Conservation (phyloP, 1,284 basidiomycete genomes). For the Ceratobasidium sp. region DNA sequence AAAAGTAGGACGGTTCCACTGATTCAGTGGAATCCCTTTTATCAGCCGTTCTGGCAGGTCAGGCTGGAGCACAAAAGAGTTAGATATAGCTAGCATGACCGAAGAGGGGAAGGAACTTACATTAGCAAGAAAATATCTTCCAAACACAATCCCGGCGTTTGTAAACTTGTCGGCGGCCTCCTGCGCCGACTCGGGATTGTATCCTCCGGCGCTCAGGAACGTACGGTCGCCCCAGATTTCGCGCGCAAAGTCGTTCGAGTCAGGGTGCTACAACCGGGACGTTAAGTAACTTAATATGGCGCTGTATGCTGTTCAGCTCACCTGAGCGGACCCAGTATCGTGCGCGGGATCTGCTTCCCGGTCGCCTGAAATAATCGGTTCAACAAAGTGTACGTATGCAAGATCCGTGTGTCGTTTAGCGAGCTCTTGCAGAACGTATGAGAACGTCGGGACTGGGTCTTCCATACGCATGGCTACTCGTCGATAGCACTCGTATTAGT, state of each 20-base stretch:
- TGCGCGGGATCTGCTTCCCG: conserved; percentile 51
- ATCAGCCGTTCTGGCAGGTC: conserved; percentile 59
- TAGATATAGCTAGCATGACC: not conserved
- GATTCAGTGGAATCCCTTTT: conserved; percentile 54
- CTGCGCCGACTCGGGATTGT: conserved; percentile 52
- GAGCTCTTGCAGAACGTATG: conserved; percentile 57
- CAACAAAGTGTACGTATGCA: conserved; percentile 71
- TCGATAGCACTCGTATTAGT: not conserved
- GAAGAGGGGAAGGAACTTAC: not conserved
- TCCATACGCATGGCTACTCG: conserved; percentile 59
- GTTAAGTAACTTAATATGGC: not conserved
- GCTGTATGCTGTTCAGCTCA: not conserved
- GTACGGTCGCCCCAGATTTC: conserved; percentile 51
- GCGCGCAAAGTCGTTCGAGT: conserved; percentile 50
- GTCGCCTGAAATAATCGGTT: conserved; percentile 59
- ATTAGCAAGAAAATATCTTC: conserved; percentile 32
- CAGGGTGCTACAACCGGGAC: not conserved
- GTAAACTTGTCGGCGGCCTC: conserved; percentile 30
- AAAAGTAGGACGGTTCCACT: conserved; percentile 57
- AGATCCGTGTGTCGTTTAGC: conserved; percentile 62
- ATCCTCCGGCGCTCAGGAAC: conserved; percentile 66
- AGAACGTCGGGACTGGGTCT: conserved; percentile 63
- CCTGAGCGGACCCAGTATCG: conserved; percentile 17
- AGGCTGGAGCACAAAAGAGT: conserved; percentile 53
- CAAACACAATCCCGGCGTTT: conserved; percentile 21